Conservation (phyloP, 2,329 filamentous ascomycete species). For the Periconia digitata region DNA sequence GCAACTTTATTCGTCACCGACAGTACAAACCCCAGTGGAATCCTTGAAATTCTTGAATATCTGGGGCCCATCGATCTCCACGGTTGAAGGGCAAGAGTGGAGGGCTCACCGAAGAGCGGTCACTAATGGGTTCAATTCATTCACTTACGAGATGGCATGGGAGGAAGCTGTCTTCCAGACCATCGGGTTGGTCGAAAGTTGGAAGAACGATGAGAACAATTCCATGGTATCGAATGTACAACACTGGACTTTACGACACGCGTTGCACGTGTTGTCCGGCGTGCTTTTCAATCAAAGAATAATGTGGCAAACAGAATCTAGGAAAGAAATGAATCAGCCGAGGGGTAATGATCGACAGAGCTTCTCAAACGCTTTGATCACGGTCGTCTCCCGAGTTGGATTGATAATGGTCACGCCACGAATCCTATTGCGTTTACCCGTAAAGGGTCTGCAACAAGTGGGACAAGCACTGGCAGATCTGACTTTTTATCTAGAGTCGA, state of each 20-base stretch:
- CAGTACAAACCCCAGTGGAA: not conserved
- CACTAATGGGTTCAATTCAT: not conserved
- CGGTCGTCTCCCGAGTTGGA: not conserved
- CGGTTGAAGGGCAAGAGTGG: not conserved
- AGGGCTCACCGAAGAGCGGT: not conserved
- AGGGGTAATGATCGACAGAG: not conserved
- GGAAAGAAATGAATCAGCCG: not conserved
- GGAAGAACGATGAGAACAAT: not conserved
- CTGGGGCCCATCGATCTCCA: not conserved
- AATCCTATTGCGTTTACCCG: not conserved
- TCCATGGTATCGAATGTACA: not conserved
- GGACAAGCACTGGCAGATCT: not conserved
- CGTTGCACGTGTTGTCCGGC: not conserved
- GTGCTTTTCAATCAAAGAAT: not conserved
- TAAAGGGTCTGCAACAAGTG: not conserved
- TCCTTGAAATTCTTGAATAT: slow-evolving; percentile 1
- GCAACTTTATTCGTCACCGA: not conserved
- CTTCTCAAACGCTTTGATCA: not conserved
- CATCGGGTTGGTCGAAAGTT: not conserved
- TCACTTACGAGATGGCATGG: not conserved
- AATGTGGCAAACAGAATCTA: not conserved
- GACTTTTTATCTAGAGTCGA: not conserved
- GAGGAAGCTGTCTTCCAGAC: not conserved
- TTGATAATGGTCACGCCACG: not conserved
- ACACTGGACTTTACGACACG: not conserved